These are phyloP conservation scores for Claviceps digitariae DNA, from an alignment of 2,329 filamentous ascomycete genomes.

Conservation along the genomic window DNA sequence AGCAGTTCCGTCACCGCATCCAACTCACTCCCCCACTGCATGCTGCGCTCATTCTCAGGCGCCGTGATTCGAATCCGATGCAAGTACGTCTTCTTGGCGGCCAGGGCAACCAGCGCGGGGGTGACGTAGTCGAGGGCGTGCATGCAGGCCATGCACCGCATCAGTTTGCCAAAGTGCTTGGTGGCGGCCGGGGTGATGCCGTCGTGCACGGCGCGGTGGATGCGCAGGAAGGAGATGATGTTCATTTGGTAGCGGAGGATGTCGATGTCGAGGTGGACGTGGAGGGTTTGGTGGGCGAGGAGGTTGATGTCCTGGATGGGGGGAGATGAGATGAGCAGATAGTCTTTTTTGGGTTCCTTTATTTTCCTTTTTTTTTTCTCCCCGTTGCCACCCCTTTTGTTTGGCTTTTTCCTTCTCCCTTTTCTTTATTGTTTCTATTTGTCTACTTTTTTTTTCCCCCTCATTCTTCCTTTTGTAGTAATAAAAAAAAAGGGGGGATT, in stretches of 20 bases:
- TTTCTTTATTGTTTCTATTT: neutral
- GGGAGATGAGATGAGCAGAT: too few relatives aligned
- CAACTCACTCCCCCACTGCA: conserved; percentile 82
- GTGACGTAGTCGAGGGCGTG: conserved; percentile 72
- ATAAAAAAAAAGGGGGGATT: neutral
- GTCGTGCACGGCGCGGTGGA: conserved; percentile 71
- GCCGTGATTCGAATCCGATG: conserved; percentile 64
- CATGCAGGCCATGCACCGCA: conserved; percentile 63
- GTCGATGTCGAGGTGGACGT: conserved; percentile 58
- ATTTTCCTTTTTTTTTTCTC: neutral
- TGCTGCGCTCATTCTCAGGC: conserved; percentile 64
- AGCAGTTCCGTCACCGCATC: conserved; percentile 55
- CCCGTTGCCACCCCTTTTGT: too few relatives aligned
- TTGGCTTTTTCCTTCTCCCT: too few relatives aligned
- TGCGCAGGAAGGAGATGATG: conserved; percentile 70
- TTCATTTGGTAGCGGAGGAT: conserved; percentile 78
- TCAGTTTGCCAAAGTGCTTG: conserved; percentile 57
- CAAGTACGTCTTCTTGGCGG: conserved; percentile 73
- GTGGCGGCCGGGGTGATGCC: conserved; percentile 71
- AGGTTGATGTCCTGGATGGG: conserved; percentile 37
- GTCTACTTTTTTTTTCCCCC: neutral
- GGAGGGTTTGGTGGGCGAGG: conserved; percentile 43
- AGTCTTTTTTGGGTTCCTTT: too few relatives aligned
- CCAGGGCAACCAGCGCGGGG: conserved; percentile 70
- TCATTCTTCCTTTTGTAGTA: neutral